phyloP scores from a whole-genome alignment of 345 rosid species.

The Salix exigua region DNA sequence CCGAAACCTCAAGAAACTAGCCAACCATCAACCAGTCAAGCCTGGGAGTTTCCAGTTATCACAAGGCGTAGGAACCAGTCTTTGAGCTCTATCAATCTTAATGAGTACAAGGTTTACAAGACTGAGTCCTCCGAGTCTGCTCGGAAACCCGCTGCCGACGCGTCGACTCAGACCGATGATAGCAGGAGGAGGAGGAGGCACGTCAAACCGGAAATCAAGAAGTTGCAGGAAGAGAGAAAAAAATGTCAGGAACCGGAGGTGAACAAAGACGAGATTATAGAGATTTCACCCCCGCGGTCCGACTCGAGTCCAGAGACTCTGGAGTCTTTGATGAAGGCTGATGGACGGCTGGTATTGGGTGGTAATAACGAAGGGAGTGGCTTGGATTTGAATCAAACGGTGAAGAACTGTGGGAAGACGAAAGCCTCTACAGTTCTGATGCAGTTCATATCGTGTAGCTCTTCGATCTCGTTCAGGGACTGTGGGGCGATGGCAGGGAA shows the following conservation, averaged over 20 bases:
- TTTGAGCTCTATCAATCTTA: slow-evolving; percentile 75
- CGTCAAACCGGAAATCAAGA: slow-evolving; percentile 17
- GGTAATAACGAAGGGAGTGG: neutral
- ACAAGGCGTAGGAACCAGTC: slow-evolving; percentile 70
- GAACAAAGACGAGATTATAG: slow-evolving; percentile 52
- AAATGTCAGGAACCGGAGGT: slow-evolving; percentile 39
- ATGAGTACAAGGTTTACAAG: slow-evolving; percentile 75
- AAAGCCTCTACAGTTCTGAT: slow-evolving; percentile 79
- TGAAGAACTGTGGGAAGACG: slow-evolving; percentile 48
- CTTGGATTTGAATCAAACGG: slow-evolving; percentile 37
- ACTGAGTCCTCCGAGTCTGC: slow-evolving; percentile 57
- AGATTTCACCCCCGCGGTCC: slow-evolving; percentile 91
- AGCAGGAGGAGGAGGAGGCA: slow-evolving; percentile 47
- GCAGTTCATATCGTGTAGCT: slow-evolving; percentile 92
- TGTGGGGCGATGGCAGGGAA: slow-evolving; percentile 57
- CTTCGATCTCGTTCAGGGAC: slow-evolving; percentile 71
- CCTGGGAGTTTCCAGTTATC: slow-evolving; percentile 35
- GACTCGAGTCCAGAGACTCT: slow-evolving; percentile 96
- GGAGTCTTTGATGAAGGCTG: slow-evolving; percentile 73
- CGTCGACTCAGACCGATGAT: slow-evolving; percentile 88
- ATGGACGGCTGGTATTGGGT: slow-evolving; percentile 55
- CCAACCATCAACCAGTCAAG: slow-evolving; percentile 18
- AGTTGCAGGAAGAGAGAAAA: slow-evolving; percentile 6
- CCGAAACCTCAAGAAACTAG: slow-evolving; percentile 23
- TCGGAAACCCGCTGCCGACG: slow-evolving; percentile 64